Evolutionary conservation across 2,329 filamentous ascomycete genomes (phyloP).

Genomic region (Fusarium oxysporum): DNA sequence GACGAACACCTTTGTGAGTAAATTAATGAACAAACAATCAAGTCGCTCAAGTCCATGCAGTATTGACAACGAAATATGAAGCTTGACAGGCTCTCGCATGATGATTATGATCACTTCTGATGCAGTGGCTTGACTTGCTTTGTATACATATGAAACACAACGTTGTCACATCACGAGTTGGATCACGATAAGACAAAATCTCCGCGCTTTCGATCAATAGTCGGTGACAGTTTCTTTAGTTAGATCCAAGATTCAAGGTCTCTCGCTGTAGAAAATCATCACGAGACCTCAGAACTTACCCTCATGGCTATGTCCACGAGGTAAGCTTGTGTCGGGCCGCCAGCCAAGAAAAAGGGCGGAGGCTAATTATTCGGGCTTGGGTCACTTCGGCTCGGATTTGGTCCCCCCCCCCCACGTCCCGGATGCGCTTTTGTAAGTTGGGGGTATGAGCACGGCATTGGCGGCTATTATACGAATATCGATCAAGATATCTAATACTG

Average conservation of each 20-base stretch:
- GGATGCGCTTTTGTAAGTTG: slow-evolving; percentile 6
- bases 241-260: not conserved
- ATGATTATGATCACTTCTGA: slow-evolving; percentile 30
- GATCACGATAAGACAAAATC: slow-evolving; percentile 13
- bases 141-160: slow-evolving; percentile 35
- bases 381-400: slow-evolving; percentile 17
- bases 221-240: not conserved
- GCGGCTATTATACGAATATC: slow-evolving; percentile 11
- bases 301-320: slow-evolving; percentile 24
- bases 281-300: slow-evolving; percentile 27
- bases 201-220: slow-evolving; percentile 9
- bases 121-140: slow-evolving; percentile 41
- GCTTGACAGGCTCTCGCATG: slow-evolving; percentile 23
- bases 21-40: not conserved
- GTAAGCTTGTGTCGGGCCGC: slow-evolving; percentile 31
- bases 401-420: slow-evolving; percentile 17
- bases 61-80: not conserved
- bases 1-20: slow-evolving; percentile 15
- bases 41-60: not conserved
- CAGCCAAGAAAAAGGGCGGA: slow-evolving; percentile 21
- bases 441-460: slow-evolving; percentile 7
- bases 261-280: slow-evolving; percentile 21
- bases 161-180: slow-evolving; percentile 22
- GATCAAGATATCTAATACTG: not conserved
- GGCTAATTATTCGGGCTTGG: slow-evolving; percentile 25